phyloP scores from a whole-genome alignment of 352 stramenopile genomes.

The Halophytophthora batemanensis region DNA sequence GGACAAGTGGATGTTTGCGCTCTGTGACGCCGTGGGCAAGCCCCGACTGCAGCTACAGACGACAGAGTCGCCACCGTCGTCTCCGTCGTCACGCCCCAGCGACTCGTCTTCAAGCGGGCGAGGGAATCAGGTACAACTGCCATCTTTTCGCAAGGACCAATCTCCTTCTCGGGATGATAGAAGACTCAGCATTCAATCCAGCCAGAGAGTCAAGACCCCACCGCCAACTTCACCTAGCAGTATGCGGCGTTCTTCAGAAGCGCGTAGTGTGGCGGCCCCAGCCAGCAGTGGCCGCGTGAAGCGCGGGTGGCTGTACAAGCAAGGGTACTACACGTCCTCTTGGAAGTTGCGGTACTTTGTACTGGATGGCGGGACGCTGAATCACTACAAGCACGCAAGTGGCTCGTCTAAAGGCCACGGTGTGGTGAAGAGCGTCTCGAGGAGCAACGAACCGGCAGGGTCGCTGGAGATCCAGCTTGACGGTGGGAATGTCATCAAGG shows the following conservation, averaged over 20 bases:
- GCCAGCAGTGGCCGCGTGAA: conserved; percentile 20
- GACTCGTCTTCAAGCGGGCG: conserved; percentile 3
- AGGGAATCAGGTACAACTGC: conserved; percentile 15
- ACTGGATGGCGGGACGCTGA: conserved; percentile 41
- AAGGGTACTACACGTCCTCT: conserved; percentile 37
- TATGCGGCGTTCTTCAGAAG: conserved; percentile 6
- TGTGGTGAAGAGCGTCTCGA: conserved; percentile 45
- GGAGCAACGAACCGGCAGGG: conserved; percentile 27
- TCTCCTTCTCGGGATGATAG: conserved; percentile 6
- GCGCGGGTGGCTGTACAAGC: conserved; percentile 61
- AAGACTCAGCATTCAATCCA: conserved; percentile 4
- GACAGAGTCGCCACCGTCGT: not conserved
- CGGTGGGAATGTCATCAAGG: conserved; percentile 42
- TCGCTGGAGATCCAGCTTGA: conserved; percentile 44
- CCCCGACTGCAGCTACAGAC: conserved; percentile 8
- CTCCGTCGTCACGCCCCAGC: conserved; percentile 4
- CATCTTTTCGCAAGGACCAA: conserved; percentile 24
- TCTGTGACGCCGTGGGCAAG: conserved; percentile 45
- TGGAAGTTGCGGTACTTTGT: conserved; percentile 77
- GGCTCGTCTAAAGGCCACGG: conserved; percentile 34
- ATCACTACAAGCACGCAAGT: conserved; percentile 53
- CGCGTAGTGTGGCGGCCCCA: conserved; percentile 2
- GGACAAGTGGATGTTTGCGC: conserved; percentile 49
- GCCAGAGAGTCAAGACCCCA: not conserved
- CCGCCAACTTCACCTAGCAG: conserved; percentile 10